Evolutionary conservation across 1,139 yeast species (phyloP).

Genomic region (Suhomyces panamericanus): DNA sequence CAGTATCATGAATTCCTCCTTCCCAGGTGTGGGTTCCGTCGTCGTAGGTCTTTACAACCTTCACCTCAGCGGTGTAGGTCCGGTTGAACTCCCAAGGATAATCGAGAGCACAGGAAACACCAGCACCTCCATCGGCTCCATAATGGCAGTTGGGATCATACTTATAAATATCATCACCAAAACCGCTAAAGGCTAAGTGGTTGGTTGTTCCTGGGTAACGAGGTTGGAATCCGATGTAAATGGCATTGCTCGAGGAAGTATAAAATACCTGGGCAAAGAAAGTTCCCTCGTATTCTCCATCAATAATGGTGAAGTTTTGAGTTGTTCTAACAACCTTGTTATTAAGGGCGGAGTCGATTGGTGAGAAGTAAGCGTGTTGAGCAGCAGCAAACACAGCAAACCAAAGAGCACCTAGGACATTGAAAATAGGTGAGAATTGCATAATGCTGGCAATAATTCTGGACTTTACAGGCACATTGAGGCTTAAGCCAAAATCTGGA

Average conservation of each 20-base stretch:
- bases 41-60: neutral
- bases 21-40: conserved; percentile 7
- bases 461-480: no score
- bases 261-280: no score
- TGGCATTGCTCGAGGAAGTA: neutral
- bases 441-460: no score
- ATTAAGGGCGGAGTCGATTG: no score
- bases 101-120: neutral
- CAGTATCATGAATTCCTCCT: conserved; percentile 5
- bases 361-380: no score
- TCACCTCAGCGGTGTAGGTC: neutral
- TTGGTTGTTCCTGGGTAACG: neutral
- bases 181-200: neutral
- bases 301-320: no score
- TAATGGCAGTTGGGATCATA: neutral
- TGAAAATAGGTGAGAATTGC: no score
- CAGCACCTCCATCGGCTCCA: neutral
- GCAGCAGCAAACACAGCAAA: no score
- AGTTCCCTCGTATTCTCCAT: no score
- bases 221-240: neutral
- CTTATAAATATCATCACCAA: neutral
- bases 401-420: no score
- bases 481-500: no score
- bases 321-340: no score
- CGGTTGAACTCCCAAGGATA: neutral